These are phyloP conservation scores for Diplodia sapinea DNA, from an alignment of 2,329 filamentous ascomycete species.

Conservation along the genomic window DNA sequence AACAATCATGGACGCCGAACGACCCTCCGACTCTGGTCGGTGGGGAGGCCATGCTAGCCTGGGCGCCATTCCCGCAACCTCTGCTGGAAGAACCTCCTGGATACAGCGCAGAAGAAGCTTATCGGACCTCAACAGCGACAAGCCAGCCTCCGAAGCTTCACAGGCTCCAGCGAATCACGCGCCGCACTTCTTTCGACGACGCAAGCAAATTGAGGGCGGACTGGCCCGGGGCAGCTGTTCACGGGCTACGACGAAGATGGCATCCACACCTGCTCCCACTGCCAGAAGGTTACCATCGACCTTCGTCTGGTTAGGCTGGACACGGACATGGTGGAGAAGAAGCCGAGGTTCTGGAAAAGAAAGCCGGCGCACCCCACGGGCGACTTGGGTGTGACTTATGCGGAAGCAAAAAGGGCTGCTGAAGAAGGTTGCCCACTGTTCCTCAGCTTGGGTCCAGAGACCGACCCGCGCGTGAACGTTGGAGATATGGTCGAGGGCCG, in stretches of 20 bases:
- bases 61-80: background rate
- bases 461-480: background rate
- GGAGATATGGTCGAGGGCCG: background rate
- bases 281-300: background rate
- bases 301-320: background rate
- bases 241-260: background rate
- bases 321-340: too few relatives aligned
- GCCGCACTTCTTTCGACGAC: background rate
- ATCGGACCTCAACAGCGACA: background rate
- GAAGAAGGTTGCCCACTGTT: background rate
- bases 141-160: background rate
- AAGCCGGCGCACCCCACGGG: background rate
- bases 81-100: too few relatives aligned
- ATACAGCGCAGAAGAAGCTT: background rate
- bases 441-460: background rate
- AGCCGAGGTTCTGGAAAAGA: too few relatives aligned
- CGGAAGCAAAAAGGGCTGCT: background rate
- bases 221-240: background rate
- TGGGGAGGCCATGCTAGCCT: too few relatives aligned
- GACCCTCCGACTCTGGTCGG: too few relatives aligned
- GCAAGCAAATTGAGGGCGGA: background rate
- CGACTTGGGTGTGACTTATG: background rate
- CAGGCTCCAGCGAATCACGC: background rate
- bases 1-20: too few relatives aligned
- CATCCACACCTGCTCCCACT: background rate